These are phyloP conservation scores for Uronychia binucleata DNA, from an alignment of 73 alveolate genomes.

Conservation along the genomic window DNA sequence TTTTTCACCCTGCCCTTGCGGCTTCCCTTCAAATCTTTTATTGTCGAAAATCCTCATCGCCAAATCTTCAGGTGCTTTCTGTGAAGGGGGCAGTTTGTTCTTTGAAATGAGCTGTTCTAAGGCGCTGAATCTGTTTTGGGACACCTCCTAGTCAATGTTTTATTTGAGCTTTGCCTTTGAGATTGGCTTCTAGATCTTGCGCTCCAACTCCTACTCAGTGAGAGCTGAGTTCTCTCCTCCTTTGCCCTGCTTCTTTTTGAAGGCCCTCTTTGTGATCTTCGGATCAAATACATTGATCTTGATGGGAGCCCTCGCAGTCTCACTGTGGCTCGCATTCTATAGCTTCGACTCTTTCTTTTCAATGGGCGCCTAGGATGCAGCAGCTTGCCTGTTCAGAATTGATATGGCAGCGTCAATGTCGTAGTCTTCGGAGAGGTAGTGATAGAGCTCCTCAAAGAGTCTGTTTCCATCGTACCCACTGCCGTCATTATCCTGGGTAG, in stretches of 20 bases:
- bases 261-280: not conserved
- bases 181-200: not conserved
- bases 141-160: not conserved
- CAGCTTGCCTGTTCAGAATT: not conserved
- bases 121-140: not conserved
- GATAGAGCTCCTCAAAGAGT: not conserved
- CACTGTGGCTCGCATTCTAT: not conserved
- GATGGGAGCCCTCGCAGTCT: not conserved
- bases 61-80: not conserved
- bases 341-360: not conserved
- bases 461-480: not conserved
- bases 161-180: not conserved
- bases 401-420: not conserved
- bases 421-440: not conserved
- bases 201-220: not conserved
- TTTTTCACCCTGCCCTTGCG: no score
- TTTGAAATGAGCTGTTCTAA: not conserved
- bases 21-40: not conserved
- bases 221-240: not conserved
- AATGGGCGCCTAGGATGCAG: not conserved
- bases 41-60: not conserved
- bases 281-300: not conserved
- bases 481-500: no score
- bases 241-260: not conserved
- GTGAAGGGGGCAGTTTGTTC: not conserved